A percentile compares a stretch with the other conserved stretches of the same genome.
Conservation (phyloP, 2,329 filamentous ascomycete genomes). For the Fusarium heterosporum region DNA sequence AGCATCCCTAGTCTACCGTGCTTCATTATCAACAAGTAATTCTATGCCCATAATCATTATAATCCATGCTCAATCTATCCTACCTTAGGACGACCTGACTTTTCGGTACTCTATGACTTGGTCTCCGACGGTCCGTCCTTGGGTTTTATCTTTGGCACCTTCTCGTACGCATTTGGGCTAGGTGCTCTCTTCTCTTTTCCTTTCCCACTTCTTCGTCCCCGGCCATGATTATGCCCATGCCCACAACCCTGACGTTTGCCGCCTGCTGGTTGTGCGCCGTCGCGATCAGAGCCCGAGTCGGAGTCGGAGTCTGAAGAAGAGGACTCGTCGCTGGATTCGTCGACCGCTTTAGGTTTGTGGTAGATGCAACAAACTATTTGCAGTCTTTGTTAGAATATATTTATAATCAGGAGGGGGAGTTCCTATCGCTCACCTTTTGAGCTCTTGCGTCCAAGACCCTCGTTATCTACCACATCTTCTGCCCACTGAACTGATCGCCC, state of each 20-base stretch:
- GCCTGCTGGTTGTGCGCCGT: conserved; percentile 42
- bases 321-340: conserved; percentile 82
- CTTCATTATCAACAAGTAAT: neutral
- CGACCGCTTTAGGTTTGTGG: conserved; percentile 83
- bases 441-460: conserved; percentile 91
- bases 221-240: conserved; percentile 50
- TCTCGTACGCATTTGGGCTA: conserved; percentile 86
- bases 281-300: conserved; percentile 51
- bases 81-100: neutral
- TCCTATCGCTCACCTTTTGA: conserved; percentile 77
- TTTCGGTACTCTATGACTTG: conserved; percentile 37
- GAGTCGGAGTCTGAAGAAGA: conserved; percentile 69
- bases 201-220: conserved; percentile 49
- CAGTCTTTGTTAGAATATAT: neutral
- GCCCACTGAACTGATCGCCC: conserved; percentile 86
- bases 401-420: neutral
- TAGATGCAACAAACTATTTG: conserved; percentile 96
- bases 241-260: conserved; percentile 58
- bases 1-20: neutral
- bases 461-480: conserved; percentile 93
- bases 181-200: conserved; percentile 61
- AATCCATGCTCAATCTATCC: conserved; percentile 2
- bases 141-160: conserved; percentile 66
- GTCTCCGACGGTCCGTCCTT: conserved; percentile 45
- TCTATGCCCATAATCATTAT: conserved; percentile 35